Evolutionary conservation across 2,329 filamentous ascomycete genomes (phyloP).

Genomic region (Hymenoscyphus repandus): DNA sequence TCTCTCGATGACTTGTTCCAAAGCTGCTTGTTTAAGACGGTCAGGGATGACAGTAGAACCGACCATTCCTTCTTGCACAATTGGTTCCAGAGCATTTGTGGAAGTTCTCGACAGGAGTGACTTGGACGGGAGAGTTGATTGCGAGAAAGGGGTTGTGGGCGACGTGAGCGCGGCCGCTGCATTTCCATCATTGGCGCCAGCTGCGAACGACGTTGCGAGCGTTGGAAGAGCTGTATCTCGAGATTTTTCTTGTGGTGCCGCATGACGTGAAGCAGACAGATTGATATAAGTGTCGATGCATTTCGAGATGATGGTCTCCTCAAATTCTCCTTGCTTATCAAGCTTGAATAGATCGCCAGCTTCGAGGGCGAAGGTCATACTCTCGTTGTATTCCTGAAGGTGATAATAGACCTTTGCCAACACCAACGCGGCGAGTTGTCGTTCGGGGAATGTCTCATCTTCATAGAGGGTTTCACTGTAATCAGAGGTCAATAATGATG

Average conservation of each 20-base stretch:
- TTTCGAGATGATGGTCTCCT: conserved; percentile 98
- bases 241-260: conserved; percentile 43
- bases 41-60: conserved; percentile 45
- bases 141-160: conserved; percentile 91
- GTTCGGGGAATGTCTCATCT: conserved; percentile 89
- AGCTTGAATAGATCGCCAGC: conserved; percentile 94
- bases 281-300: conserved; percentile 97
- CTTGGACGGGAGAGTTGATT: conserved; percentile 88
- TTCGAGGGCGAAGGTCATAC: conserved; percentile 95
- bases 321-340: conserved; percentile 86
- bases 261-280: conserved; percentile 56
- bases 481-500: neutral
- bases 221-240: conserved; percentile 44
- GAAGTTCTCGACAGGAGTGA: conserved; percentile 85
- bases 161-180: conserved; percentile 58
- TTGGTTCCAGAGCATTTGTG: conserved; percentile 50
- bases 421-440: conserved; percentile 88
- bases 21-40: conserved; percentile 68
- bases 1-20: conserved; percentile 79
- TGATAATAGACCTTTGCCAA: conserved; percentile 99
- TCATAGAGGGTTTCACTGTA: conserved; percentile 91
- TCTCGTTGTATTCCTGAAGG: conserved; percentile 97
- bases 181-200: conserved; percentile 59
- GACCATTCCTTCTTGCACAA: conserved; percentile 34
- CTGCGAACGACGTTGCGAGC: conserved; percentile 74